Evolutionary conservation across 768 basidiomycete species (phyloP).

Genomic region (Russula ochroleuca): DNA sequence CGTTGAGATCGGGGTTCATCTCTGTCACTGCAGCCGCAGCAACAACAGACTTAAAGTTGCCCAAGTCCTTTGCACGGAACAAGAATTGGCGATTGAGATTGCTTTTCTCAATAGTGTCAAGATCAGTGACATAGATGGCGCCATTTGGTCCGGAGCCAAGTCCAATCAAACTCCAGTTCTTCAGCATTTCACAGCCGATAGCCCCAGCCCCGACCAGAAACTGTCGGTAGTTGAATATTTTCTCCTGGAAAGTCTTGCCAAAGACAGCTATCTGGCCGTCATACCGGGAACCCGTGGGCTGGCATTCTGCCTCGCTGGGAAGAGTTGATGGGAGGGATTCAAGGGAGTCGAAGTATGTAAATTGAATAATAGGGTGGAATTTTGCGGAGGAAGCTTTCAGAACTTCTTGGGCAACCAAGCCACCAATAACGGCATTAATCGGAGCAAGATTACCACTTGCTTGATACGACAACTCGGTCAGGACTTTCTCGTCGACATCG

Average conservation of each 20-base stretch:
- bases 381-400: constrained; percentile 96
- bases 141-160: constrained; percentile 76
- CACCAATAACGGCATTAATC: constrained; percentile 89
- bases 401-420: constrained; percentile 96
- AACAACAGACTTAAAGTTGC: constrained; percentile 95
- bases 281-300: constrained; percentile 78
- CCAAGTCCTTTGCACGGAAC: constrained; percentile 93
- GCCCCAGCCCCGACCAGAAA: constrained; percentile 99
- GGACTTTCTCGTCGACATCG: constrained; percentile 74
- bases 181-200: constrained; percentile 99
- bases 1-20: constrained; percentile 90
- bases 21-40: constrained; percentile 86
- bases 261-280: constrained; percentile 96
- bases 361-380: constrained; percentile 94
- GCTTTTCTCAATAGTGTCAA: constrained; percentile 99
- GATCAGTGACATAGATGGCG: constrained; percentile 86
- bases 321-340: constrained; percentile 79
- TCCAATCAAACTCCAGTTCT: constrained; percentile 99
- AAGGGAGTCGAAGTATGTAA: constrained; percentile 95
- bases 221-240: constrained; percentile 82
- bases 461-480: constrained; percentile 86
- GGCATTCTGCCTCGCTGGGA: constrained; percentile 79
- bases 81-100: constrained; percentile 98
- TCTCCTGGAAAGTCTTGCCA: constrained; percentile 87
- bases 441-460: constrained; percentile 88